A percentile compares a stretch with the other conserved stretches of the same genome.
Evolutionary conservation across 208 protist genomes (phyloP).

Genomic region (Leishmania gerbilli): DNA sequence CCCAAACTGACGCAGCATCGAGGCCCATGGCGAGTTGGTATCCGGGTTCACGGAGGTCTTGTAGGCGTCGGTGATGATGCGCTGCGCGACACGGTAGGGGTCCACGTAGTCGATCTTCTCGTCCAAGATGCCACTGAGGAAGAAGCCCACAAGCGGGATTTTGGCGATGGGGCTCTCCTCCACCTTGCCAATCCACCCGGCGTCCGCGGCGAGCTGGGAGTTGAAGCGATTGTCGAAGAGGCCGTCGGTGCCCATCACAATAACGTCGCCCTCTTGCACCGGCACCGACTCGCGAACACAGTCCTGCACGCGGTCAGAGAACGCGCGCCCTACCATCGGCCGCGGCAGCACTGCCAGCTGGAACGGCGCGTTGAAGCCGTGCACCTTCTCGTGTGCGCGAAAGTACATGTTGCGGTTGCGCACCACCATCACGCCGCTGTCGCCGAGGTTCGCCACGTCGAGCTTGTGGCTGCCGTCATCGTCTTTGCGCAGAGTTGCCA

Average conservation of each 20-base stretch:
- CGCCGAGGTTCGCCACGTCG: constrained; percentile 91
- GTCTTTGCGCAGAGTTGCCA: constrained; percentile 67
- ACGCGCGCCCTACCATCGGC: constrained; percentile 68
- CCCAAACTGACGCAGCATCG: constrained; percentile 83
- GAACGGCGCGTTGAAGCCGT: constrained; percentile 93
- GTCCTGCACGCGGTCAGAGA: constrained; percentile 70
- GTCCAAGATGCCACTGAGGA: constrained; percentile 73
- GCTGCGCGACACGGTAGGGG: constrained; percentile 88
- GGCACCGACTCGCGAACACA: constrained; percentile 70
- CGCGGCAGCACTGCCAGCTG: constrained; percentile 86
- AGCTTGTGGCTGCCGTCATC: constrained; percentile 61
- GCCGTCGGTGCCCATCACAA: constrained; percentile 93
- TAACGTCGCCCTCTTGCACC: constrained; percentile 91
- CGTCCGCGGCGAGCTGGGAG: constrained; percentile 73
- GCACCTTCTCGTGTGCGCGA: constrained; percentile 86
- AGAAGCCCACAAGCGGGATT: constrained; percentile 79
- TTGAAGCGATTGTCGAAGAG: constrained; percentile 95
- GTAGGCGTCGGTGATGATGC: constrained; percentile 82
- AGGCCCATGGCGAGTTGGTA: constrained; percentile 81
- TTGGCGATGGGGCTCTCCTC: constrained; percentile 62
- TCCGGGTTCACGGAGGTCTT: constrained; percentile 69
- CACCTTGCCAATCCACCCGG: constrained; percentile 80
- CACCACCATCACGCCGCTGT: constrained; percentile 88
- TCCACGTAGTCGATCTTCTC: constrained; percentile 80
- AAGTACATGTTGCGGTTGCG: constrained; percentile 79